Base-by-base conservation (phyloP, 2,329 filamentous ascomycete genomes). In the Botrytis pseudocinerea region DNA sequence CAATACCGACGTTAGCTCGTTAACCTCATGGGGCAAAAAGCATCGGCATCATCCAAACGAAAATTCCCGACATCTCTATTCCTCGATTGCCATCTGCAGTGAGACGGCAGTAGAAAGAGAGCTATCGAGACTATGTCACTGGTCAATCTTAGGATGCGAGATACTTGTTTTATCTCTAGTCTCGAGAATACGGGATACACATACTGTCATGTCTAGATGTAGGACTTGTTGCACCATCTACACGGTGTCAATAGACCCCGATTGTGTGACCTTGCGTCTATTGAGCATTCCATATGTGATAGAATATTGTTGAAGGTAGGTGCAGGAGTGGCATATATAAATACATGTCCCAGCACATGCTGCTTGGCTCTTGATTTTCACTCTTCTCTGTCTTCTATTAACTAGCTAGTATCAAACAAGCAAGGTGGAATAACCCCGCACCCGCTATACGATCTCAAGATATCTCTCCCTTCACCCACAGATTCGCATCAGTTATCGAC, bases 41-140 rank as follows among this genome's bases (percentile, higher is more conserved):
- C 18, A 16, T 65, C 62, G 62, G 42, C 22, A 46, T 32, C n/a
- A 16, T 48, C 38, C 9, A 46, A 44, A 46, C 62, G 40, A 46
- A 28, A 12, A 14, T 32, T 64, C 16, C 62, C n/a, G 62, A 32
- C 42, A 35, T 22, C n/a, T 32, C 44, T 32, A n/a, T 40, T 40
- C 35, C 46, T 28, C 63, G 22, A 38, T 51, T 66, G 63, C 32
- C 63, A 66, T 66, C 44, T 51, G 25, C 40, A 68, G 64, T 68
- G n/a, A 48, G 64, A 40, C 20, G 16, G 35, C 25, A 28, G 46
- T 25, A 38, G 32, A 25, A 25, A 28, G 8, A 40, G 35, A 40
- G 32, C n/a, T 46, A 51, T 51, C 48, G 25, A n/a, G 48, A 51
- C 48, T 51, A 54, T 14, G 28, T 16, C 16, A 57, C 65, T 57